Conservation (phyloP, 1,284 basidiomycete genomes). For the Melampsora larici-populina region DNA sequence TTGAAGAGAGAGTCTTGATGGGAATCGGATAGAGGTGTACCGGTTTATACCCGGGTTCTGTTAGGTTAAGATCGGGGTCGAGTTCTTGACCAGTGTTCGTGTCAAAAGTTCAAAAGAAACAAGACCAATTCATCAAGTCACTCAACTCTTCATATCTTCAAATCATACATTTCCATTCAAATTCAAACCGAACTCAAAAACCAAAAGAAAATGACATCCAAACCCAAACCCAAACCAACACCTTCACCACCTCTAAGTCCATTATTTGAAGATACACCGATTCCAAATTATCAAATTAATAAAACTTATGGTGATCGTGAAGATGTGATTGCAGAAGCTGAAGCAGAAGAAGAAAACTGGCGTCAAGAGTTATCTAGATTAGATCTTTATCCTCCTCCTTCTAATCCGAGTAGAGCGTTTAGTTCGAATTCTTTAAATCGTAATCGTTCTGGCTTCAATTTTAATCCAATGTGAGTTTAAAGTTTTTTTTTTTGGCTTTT, state of each 20-base stretch:
- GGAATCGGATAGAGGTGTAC: too few relatives aligned
- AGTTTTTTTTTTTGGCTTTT: too few relatives aligned
- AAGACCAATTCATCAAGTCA: too few relatives aligned
- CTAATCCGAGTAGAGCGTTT: neutral
- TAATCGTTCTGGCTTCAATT: neutral
- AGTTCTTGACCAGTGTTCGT: too few relatives aligned
- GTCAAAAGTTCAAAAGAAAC: too few relatives aligned
- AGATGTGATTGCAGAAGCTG: constrained; percentile 36
- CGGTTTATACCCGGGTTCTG: too few relatives aligned
- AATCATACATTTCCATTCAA: too few relatives aligned
- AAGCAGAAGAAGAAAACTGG: constrained; percentile 25
- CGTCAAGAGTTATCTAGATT: neutral
- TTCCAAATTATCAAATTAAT: neutral
- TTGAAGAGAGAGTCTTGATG: too few relatives aligned
- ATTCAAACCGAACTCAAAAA: neutral
- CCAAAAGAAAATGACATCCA: neutral
- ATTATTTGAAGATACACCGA: neutral
- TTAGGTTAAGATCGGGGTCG: too few relatives aligned
- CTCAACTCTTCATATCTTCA: too few relatives aligned
- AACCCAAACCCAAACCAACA: neutral
- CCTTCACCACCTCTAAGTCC: constrained; percentile 19
- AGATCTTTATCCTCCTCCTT: constrained; percentile 21
- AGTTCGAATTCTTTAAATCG: neutral
- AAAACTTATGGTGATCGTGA: constrained; percentile 32
- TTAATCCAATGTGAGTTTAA: neutral